A percentile compares a stretch with the other conserved stretches of the same genome.
Evolutionary conservation across 2,329 filamentous ascomycete genomes (phyloP).

Genomic region (Aureobasidium musti): DNA sequence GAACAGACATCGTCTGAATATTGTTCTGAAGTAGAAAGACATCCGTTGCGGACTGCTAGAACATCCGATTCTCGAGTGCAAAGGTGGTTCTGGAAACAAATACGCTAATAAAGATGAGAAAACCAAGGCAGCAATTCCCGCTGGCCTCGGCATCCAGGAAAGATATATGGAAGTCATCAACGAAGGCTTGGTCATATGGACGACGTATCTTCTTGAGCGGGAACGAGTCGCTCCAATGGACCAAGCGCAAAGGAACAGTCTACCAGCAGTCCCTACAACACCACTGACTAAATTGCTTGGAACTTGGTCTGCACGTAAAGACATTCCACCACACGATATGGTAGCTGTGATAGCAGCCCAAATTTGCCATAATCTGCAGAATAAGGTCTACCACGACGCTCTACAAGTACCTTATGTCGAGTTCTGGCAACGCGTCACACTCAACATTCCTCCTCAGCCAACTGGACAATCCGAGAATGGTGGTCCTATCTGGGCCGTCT

Average conservation of each 20-base stretch:
- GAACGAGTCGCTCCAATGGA: neutral
- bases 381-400: neutral
- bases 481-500: neutral
- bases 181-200: neutral
- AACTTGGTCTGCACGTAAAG: neutral
- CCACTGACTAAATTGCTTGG: neutral
- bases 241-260: neutral
- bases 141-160: neutral
- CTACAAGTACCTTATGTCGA: neutral
- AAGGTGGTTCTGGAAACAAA: neutral
- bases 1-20: neutral
- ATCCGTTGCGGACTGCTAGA: neutral
- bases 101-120: neutral
- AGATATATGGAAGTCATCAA: neutral
- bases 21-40: neutral
- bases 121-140: neutral
- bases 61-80: neutral
- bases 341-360: neutral
- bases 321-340: neutral
- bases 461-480: too few species aligned
- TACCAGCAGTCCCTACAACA: neutral
- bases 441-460: neutral
- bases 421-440: neutral
- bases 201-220: neutral
- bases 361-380: neutral